A percentile compares a stretch with the other conserved stretches of the same genome.
Conservation (phyloP, 225 moss, liverwort and hornwort genomes). For the Pseudisothecium myosuroides region DNA sequence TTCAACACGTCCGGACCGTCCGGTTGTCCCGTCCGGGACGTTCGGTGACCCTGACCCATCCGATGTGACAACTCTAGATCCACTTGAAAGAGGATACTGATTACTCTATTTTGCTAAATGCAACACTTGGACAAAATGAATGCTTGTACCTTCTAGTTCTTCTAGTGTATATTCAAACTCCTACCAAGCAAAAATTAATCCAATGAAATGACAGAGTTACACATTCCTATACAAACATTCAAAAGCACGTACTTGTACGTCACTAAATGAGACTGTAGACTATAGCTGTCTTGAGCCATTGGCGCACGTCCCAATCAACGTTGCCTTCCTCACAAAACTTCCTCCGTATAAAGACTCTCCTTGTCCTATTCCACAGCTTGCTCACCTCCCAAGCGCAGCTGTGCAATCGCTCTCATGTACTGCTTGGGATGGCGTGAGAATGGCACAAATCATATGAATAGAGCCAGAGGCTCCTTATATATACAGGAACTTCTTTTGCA, state of each 20-base stretch:
- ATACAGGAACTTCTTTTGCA: background rate
- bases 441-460: background rate
- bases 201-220: no score
- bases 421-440: background rate
- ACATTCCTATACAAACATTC: no score
- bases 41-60: no score
- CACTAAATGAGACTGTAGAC: background rate
- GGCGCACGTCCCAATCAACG: background rate
- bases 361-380: background rate
- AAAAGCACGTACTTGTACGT: background rate
- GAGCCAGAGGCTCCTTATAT: background rate
- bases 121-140: no score
- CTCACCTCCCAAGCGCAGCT: background rate
- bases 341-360: no score
- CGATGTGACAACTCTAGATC: no score
- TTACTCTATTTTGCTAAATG: no score
- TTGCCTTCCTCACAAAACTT: background rate
- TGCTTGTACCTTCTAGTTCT: no score
- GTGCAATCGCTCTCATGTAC: background rate
- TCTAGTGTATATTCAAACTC: background rate
- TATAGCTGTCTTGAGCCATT: background rate
- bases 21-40: no score
- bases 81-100: no score
- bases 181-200: no score
- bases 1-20: no score